Conservation (phyloP, 257 asterid species). For the Lantana camara region DNA sequence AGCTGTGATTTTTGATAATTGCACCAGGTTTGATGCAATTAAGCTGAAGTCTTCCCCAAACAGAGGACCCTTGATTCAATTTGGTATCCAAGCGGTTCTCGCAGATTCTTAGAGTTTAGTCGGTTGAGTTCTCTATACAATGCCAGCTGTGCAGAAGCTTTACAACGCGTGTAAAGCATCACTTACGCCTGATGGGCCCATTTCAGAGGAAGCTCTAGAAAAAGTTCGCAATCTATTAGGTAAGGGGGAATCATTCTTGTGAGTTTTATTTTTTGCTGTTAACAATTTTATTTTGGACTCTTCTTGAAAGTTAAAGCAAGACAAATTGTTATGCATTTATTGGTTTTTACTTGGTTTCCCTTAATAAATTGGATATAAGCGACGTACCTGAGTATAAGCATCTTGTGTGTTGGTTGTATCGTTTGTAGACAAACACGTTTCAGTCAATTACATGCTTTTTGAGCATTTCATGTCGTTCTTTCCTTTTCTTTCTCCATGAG, state of each 20-base stretch:
- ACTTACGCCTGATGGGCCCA: slow-evolving; percentile 85
- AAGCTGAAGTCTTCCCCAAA: slow-evolving; percentile 40
- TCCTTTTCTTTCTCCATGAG: neutral
- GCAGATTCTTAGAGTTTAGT: slow-evolving; percentile 28
- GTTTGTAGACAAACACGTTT: slow-evolving; percentile 12
- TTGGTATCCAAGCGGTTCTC: slow-evolving; percentile 32
- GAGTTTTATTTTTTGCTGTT: neutral
- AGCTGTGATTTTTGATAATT: slow-evolving; percentile 7
- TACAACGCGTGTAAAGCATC: slow-evolving; percentile 92
- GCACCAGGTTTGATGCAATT: slow-evolving; percentile 36
- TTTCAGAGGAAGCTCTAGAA: slow-evolving; percentile 89
- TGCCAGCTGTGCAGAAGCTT: slow-evolving; percentile 99
- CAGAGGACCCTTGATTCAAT: slow-evolving; percentile 48
- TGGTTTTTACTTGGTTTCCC: slow-evolving; percentile 12
- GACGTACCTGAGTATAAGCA: slow-evolving; percentile 17
- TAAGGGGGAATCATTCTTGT: slow-evolving; percentile 36
- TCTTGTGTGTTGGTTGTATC: slow-evolving; percentile 20
- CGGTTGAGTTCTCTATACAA: slow-evolving; percentile 47
- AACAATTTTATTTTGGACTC: slow-evolving; percentile 7
- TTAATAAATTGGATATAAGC: slow-evolving; percentile 2
- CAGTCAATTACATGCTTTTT: neutral
- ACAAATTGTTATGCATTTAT: slow-evolving; percentile 12
- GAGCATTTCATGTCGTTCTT: slow-evolving; percentile 7
- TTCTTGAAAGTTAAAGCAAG: slow-evolving; percentile 9
- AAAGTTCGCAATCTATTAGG: slow-evolving; percentile 88